Conservation (phyloP, 192 early-diverging fungal genomes). For the Linnemannia elongata region DNA sequence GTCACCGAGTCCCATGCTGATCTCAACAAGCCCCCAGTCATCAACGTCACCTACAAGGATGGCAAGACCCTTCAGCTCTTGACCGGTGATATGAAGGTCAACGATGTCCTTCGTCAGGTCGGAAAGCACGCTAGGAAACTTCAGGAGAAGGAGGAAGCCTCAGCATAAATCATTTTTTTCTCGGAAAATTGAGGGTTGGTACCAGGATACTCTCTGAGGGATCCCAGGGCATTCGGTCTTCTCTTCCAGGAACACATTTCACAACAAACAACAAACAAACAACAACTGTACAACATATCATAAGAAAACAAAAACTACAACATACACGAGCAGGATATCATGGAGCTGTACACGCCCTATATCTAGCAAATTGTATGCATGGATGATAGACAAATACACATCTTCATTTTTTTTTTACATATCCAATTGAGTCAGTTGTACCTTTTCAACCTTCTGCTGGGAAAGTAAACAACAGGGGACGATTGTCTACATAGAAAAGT, state of each 20-base stretch:
- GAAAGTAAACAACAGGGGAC: not conserved
- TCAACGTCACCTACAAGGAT: slow-evolving; percentile 65
- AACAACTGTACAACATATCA: slow-evolving; percentile 7
- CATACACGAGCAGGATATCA: not conserved
- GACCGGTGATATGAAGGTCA: slow-evolving; percentile 63
- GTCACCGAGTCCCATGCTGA: slow-evolving; percentile 62
- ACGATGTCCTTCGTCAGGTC: slow-evolving; percentile 59
- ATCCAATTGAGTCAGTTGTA: not conserved
- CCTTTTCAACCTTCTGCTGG: not conserved
- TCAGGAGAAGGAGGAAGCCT: slow-evolving; percentile 65
- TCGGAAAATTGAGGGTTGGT: no score
- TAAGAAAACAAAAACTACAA: not conserved
- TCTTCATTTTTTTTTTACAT: not conserved
- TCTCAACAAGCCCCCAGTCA: slow-evolving; percentile 49
- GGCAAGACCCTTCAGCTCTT: slow-evolving; percentile 62
- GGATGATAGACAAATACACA: not conserved
- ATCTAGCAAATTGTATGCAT: not conserved
- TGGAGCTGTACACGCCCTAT: not conserved
- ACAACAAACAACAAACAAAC: not conserved
- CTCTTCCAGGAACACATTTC: not conserved
- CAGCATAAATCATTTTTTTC: slow-evolving; percentile 35
- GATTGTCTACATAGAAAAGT: not conserved
- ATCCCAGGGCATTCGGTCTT: not conserved
- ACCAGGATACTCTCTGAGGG: no score
- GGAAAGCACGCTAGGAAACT: slow-evolving; percentile 69